A percentile compares a stretch with the other conserved stretches of the same genome.
These are phyloP conservation scores for Neonectria neomacrospora DNA, from an alignment of 2,329 filamentous ascomycete species.

Conservation along the genomic window DNA sequence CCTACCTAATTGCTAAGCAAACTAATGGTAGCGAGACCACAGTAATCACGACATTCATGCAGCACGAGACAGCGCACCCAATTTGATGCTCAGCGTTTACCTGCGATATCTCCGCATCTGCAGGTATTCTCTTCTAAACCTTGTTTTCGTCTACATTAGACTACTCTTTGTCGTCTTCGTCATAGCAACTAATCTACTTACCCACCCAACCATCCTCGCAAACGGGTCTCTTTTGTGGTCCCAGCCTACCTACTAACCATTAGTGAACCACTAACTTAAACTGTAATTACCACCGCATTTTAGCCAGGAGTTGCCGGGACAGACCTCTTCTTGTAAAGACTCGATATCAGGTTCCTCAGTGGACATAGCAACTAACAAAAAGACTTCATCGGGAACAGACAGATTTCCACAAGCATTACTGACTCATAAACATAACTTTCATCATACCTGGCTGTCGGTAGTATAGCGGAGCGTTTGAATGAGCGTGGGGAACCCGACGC, in stretches of 20 bases:
- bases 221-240: not conserved
- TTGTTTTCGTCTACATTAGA: not conserved
- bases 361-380: not conserved
- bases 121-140: not conserved
- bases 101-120: not conserved
- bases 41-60: slow-evolving; percentile 7
- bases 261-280: not conserved
- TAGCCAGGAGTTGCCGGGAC: not conserved
- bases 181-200: not conserved
- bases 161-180: not conserved
- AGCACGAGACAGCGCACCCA: not conserved
- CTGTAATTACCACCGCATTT: not conserved
- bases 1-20: not conserved
- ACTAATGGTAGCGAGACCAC: not conserved
- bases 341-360: not conserved
- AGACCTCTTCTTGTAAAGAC: not conserved
- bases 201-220: not conserved
- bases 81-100: not conserved
- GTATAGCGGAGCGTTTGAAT: not conserved
- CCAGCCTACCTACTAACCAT: not conserved
- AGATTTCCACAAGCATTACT: not conserved
- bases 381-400: not conserved
- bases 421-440: not conserved
- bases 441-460: not conserved
- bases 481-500: not conserved